Evolutionary conservation across 2,329 filamentous ascomycete genomes (phyloP).

Genomic region (Coleophoma crateriformis): DNA sequence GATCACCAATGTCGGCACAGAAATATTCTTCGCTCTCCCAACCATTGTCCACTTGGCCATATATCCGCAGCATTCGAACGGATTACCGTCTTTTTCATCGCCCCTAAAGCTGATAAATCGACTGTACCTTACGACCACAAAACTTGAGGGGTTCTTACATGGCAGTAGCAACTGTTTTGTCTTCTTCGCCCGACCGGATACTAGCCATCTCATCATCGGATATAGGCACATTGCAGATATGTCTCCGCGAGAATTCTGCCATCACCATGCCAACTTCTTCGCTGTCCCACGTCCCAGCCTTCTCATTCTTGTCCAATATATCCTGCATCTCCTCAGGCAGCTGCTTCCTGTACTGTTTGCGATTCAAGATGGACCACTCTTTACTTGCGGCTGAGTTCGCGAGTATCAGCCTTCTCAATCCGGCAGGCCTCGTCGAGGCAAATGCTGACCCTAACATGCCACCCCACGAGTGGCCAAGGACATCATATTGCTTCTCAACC

Average conservation of each 20-base stretch:
- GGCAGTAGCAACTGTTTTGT: not conserved
- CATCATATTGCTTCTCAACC: slow-evolving; percentile 27
- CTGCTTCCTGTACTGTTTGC: not conserved
- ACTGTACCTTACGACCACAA: no score
- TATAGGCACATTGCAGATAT: not conserved
- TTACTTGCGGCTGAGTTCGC: slow-evolving; percentile 21
- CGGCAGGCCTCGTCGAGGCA: slow-evolving; percentile 30
- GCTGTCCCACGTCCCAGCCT: not conserved
- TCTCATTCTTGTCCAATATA: not conserved
- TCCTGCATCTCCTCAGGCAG: slow-evolving; percentile 1
- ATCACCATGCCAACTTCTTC: not conserved
- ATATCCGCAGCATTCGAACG: no score
- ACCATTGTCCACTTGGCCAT: no score
- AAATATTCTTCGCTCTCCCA: no score
- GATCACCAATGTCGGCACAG: no score
- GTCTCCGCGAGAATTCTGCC: not conserved
- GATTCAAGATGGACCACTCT: slow-evolving; percentile 7
- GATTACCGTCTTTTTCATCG: no score
- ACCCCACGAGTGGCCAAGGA: slow-evolving; percentile 47
- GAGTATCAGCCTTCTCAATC: slow-evolving; percentile 32
- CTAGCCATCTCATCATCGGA: slow-evolving; percentile 2
- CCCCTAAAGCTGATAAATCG: no score
- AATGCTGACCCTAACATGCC: slow-evolving; percentile 42
- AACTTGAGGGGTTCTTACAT: no score
- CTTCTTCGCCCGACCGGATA: not conserved